Percentiles rank a stretch among this genome's conserved stretches.
Conservation (phyloP, 2,329 filamentous ascomycete species). For the Trichoderma sp. region DNA sequence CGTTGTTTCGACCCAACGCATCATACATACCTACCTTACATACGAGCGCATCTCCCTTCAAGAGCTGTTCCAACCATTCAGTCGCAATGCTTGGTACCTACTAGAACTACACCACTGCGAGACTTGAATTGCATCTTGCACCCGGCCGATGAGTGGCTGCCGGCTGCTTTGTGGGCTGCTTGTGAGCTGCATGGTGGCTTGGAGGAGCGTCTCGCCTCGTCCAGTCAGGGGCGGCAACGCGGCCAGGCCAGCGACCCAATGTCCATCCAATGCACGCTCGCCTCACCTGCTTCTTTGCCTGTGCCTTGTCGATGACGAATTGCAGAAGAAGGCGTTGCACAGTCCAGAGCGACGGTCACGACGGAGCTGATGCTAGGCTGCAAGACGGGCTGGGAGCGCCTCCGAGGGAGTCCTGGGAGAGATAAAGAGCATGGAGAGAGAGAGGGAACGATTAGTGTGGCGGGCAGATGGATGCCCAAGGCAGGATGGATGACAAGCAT, state of each 20-base stretch:
- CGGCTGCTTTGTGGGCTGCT: background rate
- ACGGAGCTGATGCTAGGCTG: background rate
- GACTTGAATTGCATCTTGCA: background rate
- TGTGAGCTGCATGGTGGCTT: conserved; percentile 15
- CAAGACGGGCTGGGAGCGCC: background rate
- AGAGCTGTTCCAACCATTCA: too few species aligned
- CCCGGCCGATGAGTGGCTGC: conserved; percentile 2
- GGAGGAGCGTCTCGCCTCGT: conserved; percentile 13
- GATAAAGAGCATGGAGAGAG: background rate
- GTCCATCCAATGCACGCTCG: background rate
- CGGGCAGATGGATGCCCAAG: background rate
- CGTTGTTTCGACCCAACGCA: too few species aligned
- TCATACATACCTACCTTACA: too few species aligned
- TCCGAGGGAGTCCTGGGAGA: conserved; percentile 3
- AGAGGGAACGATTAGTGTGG: conserved; percentile 10
- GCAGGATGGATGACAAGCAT: too few species aligned
- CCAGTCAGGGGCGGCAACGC: conserved; percentile 8
- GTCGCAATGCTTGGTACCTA: too few species aligned
- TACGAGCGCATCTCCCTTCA: too few species aligned
- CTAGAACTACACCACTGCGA: too few species aligned
- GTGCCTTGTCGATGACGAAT: background rate
- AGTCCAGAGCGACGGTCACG: background rate
- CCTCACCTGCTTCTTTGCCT: background rate
- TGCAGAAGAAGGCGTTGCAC: background rate
- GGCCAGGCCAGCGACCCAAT: conserved; percentile 4